Evolutionary conservation across 1,284 basidiomycete species (phyloP), one percentile per base, ranked within the genome.

Genomic region (Peniophora sp.): DNA sequence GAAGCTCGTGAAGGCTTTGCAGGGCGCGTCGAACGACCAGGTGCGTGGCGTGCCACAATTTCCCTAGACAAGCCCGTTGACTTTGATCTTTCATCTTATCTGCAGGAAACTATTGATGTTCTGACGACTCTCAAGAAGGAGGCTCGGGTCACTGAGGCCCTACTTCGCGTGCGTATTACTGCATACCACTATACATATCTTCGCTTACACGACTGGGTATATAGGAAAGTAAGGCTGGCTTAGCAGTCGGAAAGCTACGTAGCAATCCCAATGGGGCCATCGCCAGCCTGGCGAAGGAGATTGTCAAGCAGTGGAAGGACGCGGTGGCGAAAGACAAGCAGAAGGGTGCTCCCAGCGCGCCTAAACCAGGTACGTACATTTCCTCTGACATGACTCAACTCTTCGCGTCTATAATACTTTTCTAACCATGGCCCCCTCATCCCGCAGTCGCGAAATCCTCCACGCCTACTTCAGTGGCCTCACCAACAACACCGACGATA

Each of bases 241-340:
- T 97, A 11, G 90, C 92, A 0, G 90, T 98, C 2, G 94, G 93
- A 47, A 97, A 97, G 71, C 74, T 97, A 23, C 81, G 95, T 44
- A 76, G 78, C 24, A 82, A 93, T 64, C 67, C 79, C 0, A 75
- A 82, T 17, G 86, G 88, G 60, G 76, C 81, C 18, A 81, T 98
- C 2, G 68, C 90, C 2, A 85, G 91, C 52, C 72, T 92, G 3
- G 92, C 96, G 12, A 97, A 97, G 66, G 92, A 94, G 58, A 76
- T 98, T 34, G 95, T 98, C 45, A 91, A 86, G 68, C 85, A 87
- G 64, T 95, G 92, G 92, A 93, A 94, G 69, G 79, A 74, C 44
- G 85, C 83, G 51, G 91, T 94, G 24, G 90, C 92, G 58, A 81
- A 80, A 60, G 85, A 88, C 51, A 92, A 24, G 53, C 58, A 51